Percentiles rank a stretch among this genome's conserved stretches.
Evolutionary conservation across 1,139 yeast genomes (phyloP).

Genomic region (Suhomyces yuchorum): DNA sequence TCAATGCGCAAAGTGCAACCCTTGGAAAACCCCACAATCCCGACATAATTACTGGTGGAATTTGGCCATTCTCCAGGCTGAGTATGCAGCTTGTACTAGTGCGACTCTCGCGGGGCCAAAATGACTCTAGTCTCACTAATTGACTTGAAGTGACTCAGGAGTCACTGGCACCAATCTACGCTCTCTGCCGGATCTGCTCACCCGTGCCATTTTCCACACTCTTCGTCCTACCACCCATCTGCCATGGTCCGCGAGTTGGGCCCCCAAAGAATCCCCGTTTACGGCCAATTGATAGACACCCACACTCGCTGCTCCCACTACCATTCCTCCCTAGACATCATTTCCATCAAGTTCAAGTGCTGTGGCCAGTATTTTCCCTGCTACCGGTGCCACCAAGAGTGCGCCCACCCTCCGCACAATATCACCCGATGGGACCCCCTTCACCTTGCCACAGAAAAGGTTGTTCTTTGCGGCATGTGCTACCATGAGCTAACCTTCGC

Average conservation of each 20-base stretch:
- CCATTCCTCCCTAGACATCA: constrained; percentile 37
- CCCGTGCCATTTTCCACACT: background rate
- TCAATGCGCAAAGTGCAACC: too few species aligned
- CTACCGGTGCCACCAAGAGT: constrained; percentile 39
- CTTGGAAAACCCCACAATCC: too few species aligned
- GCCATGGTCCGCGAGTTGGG: constrained; percentile 2
- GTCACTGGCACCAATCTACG: too few species aligned
- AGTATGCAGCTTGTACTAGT: too few species aligned
- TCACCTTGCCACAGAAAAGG: constrained; percentile 21
- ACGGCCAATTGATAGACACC: constrained; percentile 25
- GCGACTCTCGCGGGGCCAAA: too few species aligned
- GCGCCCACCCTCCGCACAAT: constrained; percentile 17
- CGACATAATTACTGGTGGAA: too few species aligned
- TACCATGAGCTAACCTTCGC: constrained; percentile 30
- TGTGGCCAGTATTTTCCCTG: constrained; percentile 43
- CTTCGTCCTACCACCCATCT: background rate
- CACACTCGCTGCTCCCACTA: constrained; percentile 46
- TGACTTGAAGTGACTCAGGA: too few species aligned
- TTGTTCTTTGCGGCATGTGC: constrained; percentile 45
- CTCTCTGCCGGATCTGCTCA: too few species aligned
- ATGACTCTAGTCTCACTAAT: too few species aligned
- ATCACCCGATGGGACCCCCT: constrained; percentile 21
- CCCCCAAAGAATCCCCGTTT: constrained; percentile 1
- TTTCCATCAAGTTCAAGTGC: constrained; percentile 46
- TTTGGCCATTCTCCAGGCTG: too few species aligned